Percentiles rank a stretch among this genome's conserved stretches.
These are phyloP conservation scores for Pisolithus orientalis DNA, from an alignment of 768 basidiomycete species.

Conservation along the genomic window DNA sequence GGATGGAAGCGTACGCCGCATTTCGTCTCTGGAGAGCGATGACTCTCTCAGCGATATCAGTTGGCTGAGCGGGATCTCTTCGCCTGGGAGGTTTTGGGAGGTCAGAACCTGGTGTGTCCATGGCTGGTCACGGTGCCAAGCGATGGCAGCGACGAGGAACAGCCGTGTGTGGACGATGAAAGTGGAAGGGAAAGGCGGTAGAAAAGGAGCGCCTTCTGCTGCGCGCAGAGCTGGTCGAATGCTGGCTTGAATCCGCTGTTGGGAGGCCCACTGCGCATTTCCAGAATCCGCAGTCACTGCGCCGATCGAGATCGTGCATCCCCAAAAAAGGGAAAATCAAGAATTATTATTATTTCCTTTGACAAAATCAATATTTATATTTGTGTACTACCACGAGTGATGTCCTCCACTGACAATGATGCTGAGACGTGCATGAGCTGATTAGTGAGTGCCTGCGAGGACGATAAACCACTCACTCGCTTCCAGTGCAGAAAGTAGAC, in stretches of 20 bases:
- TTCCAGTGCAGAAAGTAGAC: slow-evolving; percentile 73
- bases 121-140: slow-evolving; percentile 9
- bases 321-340: no score
- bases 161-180: not conserved
- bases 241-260: not conserved
- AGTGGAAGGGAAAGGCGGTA: not conserved
- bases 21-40: slow-evolving; percentile 61
- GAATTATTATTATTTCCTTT: not conserved
- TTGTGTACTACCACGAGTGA: slow-evolving; percentile 21
- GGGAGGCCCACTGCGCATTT: slow-evolving; percentile 14
- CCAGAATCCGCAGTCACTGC: slow-evolving; percentile 30
- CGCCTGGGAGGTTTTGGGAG: slow-evolving; percentile 28
- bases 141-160: not conserved
- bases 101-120: slow-evolving; percentile 24
- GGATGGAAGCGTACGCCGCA: slow-evolving; percentile 42
- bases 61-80: slow-evolving; percentile 35
- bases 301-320: slow-evolving; percentile 26
- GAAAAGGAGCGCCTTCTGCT: slow-evolving; percentile 1
- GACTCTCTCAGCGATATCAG: slow-evolving; percentile 57
- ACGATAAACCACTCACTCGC: slow-evolving; percentile 52
- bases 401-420: slow-evolving; percentile 28
- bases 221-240: not conserved
- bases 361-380: not conserved
- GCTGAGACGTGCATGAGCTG: slow-evolving; percentile 4
- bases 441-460: not conserved